Conservation (phyloP, 768 basidiomycete genomes). For the Mycena rebaudengoi region DNA sequence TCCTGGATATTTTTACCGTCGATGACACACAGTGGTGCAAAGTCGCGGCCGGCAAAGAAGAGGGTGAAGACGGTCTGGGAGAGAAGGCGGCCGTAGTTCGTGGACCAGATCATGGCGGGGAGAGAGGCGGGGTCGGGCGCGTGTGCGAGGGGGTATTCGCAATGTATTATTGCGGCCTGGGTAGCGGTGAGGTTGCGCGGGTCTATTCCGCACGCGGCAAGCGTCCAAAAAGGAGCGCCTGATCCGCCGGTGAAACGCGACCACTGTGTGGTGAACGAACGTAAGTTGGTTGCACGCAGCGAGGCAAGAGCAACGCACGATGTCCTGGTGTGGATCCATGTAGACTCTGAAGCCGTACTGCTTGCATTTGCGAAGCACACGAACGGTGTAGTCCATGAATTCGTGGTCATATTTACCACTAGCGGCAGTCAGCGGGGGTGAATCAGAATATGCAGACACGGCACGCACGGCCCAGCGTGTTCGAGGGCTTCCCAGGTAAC, state of each 20-base stretch:
- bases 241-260: conserved; percentile 95
- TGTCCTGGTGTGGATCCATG: conserved; percentile 97
- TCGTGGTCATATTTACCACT: conserved; percentile 92
- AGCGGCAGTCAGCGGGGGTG: conserved; percentile 16
- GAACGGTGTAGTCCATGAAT: conserved; percentile 92
- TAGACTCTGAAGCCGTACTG: conserved; percentile 91
- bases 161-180: conserved; percentile 86
- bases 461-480: conserved; percentile 92
- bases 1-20: conserved; percentile 94
- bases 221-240: conserved; percentile 94
- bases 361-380: conserved; percentile 89
- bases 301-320: conserved; percentile 59
- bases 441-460: not conserved
- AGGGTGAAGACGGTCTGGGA: conserved; percentile 92
- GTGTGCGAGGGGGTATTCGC: conserved; percentile 79
- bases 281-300: not conserved
- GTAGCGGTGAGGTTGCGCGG: conserved; percentile 87
- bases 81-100: conserved; percentile 91
- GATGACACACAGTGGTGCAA: conserved; percentile 90
- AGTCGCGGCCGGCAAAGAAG: conserved; percentile 91
- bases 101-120: conserved; percentile 97
- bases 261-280: conserved; percentile 63
- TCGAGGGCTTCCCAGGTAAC: conserved; percentile 97
- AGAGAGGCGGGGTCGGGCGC: conserved; percentile 73
- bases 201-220: conserved; percentile 89